Percentiles rank a stretch among this genome's conserved stretches.
Conservation (phyloP, 1,284 basidiomycete genomes). For the Mycena sp. region DNA sequence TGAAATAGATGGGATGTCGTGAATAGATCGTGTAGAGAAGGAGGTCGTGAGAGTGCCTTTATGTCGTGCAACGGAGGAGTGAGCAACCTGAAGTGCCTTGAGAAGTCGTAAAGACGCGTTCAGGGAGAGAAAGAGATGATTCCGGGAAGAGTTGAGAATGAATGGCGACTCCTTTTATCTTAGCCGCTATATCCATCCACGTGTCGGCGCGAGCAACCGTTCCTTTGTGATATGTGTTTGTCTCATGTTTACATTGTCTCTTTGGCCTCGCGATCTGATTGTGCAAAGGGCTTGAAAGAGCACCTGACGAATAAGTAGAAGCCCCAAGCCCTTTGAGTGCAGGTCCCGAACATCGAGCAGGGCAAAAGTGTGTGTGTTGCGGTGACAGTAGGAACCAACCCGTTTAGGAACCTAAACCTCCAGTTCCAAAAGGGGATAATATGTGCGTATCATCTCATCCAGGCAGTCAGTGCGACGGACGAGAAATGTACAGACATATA, state of each 20-base stretch:
- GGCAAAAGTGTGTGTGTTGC: no score
- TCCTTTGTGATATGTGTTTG: constrained; percentile 18
- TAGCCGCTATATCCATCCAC: no score
- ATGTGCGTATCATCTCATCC: no score
- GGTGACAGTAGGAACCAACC: no score
- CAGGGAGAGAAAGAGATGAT: not conserved
- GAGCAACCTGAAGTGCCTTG: not conserved
- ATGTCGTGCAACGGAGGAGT: not conserved
- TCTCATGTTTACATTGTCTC: not conserved
- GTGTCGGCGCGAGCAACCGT: not conserved
- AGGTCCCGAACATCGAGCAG: no score
- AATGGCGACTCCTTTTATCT: constrained; percentile 8
- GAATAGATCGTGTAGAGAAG: not conserved
- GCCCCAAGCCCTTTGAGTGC: not conserved
- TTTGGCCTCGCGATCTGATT: not conserved
- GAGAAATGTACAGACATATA: no score
- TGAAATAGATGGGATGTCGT: not conserved
- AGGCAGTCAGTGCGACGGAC: no score
- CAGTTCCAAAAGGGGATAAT: not conserved
- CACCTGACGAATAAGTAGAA: no score
- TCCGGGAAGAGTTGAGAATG: constrained; percentile 7
- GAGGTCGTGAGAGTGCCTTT: not conserved
- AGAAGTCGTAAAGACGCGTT: constrained; percentile 9
- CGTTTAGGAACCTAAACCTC: constrained; percentile 11
- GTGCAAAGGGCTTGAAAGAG: no score